Percentiles rank a stretch among this genome's conserved stretches.
phyloP scores from a whole-genome alignment of 306 rosid species.

The Fragaria vesca region DNA sequence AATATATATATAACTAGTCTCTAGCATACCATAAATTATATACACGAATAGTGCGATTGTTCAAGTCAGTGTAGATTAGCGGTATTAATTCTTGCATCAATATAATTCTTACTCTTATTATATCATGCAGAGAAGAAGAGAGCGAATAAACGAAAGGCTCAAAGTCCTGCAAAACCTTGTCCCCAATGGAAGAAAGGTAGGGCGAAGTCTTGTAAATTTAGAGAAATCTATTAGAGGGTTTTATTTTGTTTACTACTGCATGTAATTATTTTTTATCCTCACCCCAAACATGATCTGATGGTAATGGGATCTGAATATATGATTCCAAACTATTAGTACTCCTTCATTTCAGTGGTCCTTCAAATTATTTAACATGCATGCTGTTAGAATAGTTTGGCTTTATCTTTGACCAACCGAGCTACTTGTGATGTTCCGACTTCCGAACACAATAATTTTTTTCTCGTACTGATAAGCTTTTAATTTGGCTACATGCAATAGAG shows the following conservation, averaged over 20 bases:
- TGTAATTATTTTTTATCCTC: background rate
- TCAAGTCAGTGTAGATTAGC: background rate
- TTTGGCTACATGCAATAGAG: no score
- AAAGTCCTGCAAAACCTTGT: constrained; percentile 70
- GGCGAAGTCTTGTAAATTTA: background rate
- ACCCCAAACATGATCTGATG: no score
- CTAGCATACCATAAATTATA: background rate
- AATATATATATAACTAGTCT: background rate
- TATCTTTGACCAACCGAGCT: no score
- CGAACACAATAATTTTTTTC: no score
- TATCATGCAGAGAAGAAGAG: constrained; percentile 85
- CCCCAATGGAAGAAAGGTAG: constrained; percentile 94
- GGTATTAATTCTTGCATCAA: background rate
- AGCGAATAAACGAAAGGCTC: constrained; percentile 83
- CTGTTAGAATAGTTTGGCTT: no score
- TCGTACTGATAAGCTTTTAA: no score
- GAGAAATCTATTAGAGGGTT: no score
- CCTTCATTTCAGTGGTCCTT: background rate
- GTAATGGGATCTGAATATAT: background rate
- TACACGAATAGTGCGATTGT: background rate
- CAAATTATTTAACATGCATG: no score
- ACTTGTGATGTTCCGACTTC: no score
- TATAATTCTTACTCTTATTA: constrained; percentile 7
- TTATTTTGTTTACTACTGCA: background rate
- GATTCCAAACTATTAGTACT: no score